Evolutionary conservation across 495 filamentous ascomycete species (phyloP).

Genomic region (Amorphotheca resinae): DNA sequence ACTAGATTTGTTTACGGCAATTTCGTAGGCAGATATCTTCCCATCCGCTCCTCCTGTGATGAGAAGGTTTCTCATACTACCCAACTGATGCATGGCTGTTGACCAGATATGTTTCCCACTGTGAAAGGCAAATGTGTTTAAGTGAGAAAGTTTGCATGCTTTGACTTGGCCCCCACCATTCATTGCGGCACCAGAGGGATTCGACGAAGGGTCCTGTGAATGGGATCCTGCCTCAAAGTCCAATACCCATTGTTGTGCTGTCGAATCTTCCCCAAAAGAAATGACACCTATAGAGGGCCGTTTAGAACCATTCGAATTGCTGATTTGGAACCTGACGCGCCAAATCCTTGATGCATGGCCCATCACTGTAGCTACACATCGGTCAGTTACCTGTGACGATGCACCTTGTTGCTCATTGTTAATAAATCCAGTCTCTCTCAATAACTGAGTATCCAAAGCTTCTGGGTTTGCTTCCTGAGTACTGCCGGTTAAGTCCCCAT

Average conservation of each 20-base stretch:
- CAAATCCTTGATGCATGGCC: conserved; percentile 86
- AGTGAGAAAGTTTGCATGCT: conserved; percentile 31
- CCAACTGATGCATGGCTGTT: conserved; percentile 31
- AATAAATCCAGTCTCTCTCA: conserved; percentile 39
- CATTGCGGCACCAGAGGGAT: neutral
- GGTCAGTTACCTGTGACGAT: neutral
- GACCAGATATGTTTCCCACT: conserved; percentile 91
- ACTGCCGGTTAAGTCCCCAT: neutral
- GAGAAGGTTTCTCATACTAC: conserved; percentile 29
- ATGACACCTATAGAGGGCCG: conserved; percentile 33
- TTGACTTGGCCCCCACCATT: neutral
- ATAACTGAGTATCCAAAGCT: neutral
- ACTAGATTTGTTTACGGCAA: neutral
- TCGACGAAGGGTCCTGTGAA: neutral
- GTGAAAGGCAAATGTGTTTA: conserved; percentile 47
- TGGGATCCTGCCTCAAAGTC: conserved; percentile 10
- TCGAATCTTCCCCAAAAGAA: conserved; percentile 72
- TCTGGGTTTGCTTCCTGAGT: neutral
- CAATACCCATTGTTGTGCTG: conserved; percentile 57
- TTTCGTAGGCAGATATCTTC: conserved; percentile 13
- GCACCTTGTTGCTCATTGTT: conserved; percentile 6
- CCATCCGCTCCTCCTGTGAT: conserved; percentile 88
- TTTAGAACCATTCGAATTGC: conserved; percentile 12
- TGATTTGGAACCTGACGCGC: conserved; percentile 55
- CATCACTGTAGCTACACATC: conserved; percentile 51